These are phyloP conservation scores for Aspergillus haitiensis DNA, from an alignment of 495 filamentous ascomycete genomes.

Conservation along the genomic window DNA sequence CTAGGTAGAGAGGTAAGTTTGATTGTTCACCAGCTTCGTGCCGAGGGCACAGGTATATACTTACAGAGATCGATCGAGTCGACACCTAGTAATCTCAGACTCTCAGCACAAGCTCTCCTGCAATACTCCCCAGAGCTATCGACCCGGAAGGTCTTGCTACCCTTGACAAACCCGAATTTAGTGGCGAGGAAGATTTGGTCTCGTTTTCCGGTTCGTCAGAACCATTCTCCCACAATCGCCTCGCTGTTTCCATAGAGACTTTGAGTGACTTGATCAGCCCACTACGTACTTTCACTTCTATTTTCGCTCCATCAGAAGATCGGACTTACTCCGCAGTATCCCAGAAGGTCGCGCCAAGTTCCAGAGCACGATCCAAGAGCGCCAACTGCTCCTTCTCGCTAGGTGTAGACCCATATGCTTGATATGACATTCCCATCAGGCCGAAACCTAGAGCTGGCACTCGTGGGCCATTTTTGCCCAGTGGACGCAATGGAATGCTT, in stretches of 20 bases:
- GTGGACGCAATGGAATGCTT: constrained; percentile 5
- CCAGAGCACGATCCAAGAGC: constrained; percentile 6
- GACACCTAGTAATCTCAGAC: not conserved
- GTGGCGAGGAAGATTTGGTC: constrained; percentile 14
- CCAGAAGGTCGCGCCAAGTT: constrained; percentile 14
- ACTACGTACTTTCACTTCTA: not conserved
- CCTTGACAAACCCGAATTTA: constrained; percentile 9
- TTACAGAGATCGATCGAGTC: constrained; percentile 16
- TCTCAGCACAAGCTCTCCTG: constrained; percentile 5
- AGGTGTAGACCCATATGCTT: not conserved
- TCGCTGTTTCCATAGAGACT: constrained; percentile 19
- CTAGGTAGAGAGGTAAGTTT: not conserved
- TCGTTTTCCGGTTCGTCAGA: constrained; percentile 8
- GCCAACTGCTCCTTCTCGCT: constrained; percentile 6
- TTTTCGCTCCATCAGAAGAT: not conserved
- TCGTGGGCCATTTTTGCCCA: constrained; percentile 15
- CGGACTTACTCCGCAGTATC: constrained; percentile 1
- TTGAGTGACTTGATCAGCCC: not conserved
- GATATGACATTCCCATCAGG: constrained; percentile 9
- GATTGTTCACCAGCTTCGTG: not conserved
- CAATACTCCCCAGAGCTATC: constrained; percentile 6
- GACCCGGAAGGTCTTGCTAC: not conserved
- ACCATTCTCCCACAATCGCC: constrained; percentile 14
- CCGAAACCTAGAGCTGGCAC: constrained; percentile 15
- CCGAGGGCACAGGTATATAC: not conserved